These are phyloP conservation scores for Camellia granthamiana DNA, from an alignment of 148 eudicot genomes.

Conservation along the genomic window DNA sequence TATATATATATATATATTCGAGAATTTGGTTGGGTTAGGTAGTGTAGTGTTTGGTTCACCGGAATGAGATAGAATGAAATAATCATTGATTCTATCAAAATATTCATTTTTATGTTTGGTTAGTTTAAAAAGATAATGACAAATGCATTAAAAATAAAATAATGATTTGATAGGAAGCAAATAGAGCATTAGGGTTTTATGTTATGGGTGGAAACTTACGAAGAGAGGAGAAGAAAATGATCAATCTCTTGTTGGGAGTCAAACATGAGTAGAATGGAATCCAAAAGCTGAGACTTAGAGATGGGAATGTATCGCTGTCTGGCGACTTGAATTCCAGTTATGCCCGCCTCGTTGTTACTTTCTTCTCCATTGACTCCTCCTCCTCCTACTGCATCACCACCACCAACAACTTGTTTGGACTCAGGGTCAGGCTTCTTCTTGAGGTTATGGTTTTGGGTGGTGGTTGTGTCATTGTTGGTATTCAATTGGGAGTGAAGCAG, in stretches of 20 bases:
- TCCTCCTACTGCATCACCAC: background rate
- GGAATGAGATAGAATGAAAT: background rate
- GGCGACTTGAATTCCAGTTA: conserved; percentile 58
- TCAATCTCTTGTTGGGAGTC: conserved; percentile 32
- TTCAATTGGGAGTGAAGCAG: too few species aligned
- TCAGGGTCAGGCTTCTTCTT: background rate
- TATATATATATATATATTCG: too few species aligned
- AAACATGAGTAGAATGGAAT: conserved; percentile 47
- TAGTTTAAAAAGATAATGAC: too few species aligned
- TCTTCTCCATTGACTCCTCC: background rate
- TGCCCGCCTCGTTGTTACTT: background rate
- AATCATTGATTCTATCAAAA: background rate
- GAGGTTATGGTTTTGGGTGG: too few species aligned
- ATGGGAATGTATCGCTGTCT: conserved; percentile 65
- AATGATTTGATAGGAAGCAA: background rate
- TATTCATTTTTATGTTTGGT: too few species aligned
- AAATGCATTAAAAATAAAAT: background rate
- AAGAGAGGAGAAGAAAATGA: conserved; percentile 48
- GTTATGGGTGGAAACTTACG: conserved; percentile 26
- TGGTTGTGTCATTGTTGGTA: too few species aligned
- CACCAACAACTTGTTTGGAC: background rate
- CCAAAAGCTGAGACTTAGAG: conserved; percentile 59
- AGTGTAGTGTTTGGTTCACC: too few species aligned
- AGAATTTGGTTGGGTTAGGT: too few species aligned
- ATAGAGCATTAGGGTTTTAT: too few species aligned